Evolutionary conservation across 352 stramenopile species (phyloP).

Genomic region (Halophytophthora polymorphica): DNA sequence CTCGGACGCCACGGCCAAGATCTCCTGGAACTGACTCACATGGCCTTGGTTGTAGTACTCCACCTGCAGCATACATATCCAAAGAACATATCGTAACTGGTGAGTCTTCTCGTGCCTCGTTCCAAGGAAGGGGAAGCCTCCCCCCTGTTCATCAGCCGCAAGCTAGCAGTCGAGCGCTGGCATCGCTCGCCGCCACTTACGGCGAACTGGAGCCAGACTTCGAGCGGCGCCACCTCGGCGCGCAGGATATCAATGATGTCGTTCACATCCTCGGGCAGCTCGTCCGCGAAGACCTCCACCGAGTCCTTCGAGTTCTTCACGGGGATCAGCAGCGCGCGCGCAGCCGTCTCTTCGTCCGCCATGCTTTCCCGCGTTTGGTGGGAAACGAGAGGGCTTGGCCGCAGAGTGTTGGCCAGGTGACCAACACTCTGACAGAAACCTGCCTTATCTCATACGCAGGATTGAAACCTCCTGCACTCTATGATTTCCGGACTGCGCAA

Average conservation of each 20-base stretch:
- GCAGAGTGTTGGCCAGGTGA: too few species aligned
- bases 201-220: conserved; percentile 91
- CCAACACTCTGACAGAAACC: too few species aligned
- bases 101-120: not conserved
- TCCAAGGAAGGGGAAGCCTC: not conserved
- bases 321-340: conserved; percentile 84
- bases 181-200: conserved; percentile 30
- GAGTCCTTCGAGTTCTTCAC: conserved; percentile 88
- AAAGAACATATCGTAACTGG: not conserved
- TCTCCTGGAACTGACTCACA: conserved; percentile 82
- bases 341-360: conserved; percentile 26
- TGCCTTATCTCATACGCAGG: too few species aligned
- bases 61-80: conserved; percentile 37
- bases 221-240: conserved; percentile 86
- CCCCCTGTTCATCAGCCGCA: not conserved
- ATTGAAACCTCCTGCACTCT: too few species aligned
- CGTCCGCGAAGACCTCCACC: conserved; percentile 89
- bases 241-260: conserved; percentile 91
- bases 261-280: conserved; percentile 88
- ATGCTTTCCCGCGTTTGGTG: not conserved
- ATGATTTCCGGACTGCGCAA: too few species aligned
- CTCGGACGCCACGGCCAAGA: conserved; percentile 76
- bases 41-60: conserved; percentile 88
- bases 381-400: conserved; percentile 7
- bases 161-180: not conserved